A percentile compares a stretch with the other conserved stretches of the same genome.
phyloP scores from a whole-genome alignment of 257 asterid genomes.

The Osmanthus fragrans region DNA sequence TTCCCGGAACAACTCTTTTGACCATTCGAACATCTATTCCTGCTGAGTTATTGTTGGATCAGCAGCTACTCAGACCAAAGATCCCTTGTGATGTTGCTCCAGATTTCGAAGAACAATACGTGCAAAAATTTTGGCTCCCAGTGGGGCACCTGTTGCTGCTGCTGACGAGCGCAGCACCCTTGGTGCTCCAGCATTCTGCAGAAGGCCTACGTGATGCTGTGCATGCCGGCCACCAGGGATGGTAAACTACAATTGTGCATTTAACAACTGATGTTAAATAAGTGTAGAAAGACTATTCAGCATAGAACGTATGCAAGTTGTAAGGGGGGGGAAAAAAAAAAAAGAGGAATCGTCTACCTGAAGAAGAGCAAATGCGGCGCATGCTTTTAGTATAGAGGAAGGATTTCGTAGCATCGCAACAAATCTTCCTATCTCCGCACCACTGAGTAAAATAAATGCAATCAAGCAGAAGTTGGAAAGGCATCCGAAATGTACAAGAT shows the following conservation, averaged over 20 bases:
- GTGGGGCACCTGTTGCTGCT: slow-evolving; percentile 65
- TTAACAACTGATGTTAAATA: slow-evolving; percentile 1
- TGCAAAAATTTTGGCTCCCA: slow-evolving; percentile 72
- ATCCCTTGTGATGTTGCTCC: slow-evolving; percentile 58
- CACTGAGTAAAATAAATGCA: slow-evolving; percentile 40
- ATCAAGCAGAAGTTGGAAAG: not conserved
- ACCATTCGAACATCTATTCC: not conserved
- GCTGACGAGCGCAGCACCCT: slow-evolving; percentile 72
- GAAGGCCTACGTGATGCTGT: slow-evolving; percentile 59
- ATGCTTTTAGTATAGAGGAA: slow-evolving; percentile 68
- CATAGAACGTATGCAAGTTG: not conserved
- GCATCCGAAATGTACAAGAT: not conserved
- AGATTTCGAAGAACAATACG: slow-evolving; percentile 71
- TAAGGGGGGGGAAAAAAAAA: not conserved
- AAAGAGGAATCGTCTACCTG: slow-evolving; percentile 46
- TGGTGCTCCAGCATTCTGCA: slow-evolving; percentile 67
- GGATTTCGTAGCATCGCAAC: slow-evolving; percentile 80
- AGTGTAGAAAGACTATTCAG: not conserved
- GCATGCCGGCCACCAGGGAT: slow-evolving; percentile 75
- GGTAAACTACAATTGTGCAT: slow-evolving; percentile 49
- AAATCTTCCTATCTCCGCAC: slow-evolving; percentile 78
- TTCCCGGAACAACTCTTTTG: not conserved
- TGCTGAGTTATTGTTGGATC: not conserved
- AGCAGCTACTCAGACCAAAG: slow-evolving; percentile 23
- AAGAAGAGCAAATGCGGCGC: slow-evolving; percentile 91